These are phyloP conservation scores for Cyberlindnera sargentensis DNA, from an alignment of 805 yeast species.

Conservation along the genomic window DNA sequence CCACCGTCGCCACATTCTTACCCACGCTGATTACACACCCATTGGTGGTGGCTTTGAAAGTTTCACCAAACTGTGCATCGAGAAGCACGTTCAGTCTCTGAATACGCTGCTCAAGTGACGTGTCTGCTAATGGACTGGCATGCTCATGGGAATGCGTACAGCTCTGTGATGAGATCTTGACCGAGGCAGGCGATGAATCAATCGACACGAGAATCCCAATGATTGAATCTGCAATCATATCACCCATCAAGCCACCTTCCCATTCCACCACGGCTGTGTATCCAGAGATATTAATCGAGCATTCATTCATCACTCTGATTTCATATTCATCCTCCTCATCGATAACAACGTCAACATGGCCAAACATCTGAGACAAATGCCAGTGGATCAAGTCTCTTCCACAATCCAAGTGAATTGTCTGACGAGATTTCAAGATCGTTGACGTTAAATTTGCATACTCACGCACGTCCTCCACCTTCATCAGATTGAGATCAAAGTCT, in stretches of 20 bases:
- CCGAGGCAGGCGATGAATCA: slow-evolving; percentile 93
- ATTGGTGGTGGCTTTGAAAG: slow-evolving; percentile 38
- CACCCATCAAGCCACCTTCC: slow-evolving; percentile 85
- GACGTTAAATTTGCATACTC: slow-evolving; percentile 86
- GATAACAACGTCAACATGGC: slow-evolving; percentile 56
- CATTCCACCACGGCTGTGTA: slow-evolving; percentile 70
- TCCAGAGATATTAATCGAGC: slow-evolving; percentile 42
- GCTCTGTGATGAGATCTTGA: slow-evolving; percentile 66
- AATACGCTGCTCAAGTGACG: slow-evolving; percentile 33
- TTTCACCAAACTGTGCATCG: slow-evolving; percentile 82
- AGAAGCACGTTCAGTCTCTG: slow-evolving; percentile 56
- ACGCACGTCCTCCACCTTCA: slow-evolving; percentile 80
- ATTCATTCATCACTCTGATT: slow-evolving; percentile 57
- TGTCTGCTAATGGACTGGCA: slow-evolving; percentile 26
- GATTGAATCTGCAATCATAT: slow-evolving; percentile 90
- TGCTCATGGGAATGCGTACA: slow-evolving; percentile 37
- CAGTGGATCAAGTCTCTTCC: slow-evolving; percentile 73
- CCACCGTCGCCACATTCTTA: slow-evolving; percentile 61
- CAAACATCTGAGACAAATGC: slow-evolving; percentile 96
- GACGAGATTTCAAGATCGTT: slow-evolving; percentile 76
- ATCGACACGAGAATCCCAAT: slow-evolving; percentile 86
- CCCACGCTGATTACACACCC: slow-evolving; percentile 70
- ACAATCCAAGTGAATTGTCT: slow-evolving; percentile 71
- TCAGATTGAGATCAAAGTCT: slow-evolving; percentile 79
- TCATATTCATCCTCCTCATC: slow-evolving; percentile 48